phyloP scores from a whole-genome alignment of 768 basidiomycete genomes.

The Boletus sp. region DNA sequence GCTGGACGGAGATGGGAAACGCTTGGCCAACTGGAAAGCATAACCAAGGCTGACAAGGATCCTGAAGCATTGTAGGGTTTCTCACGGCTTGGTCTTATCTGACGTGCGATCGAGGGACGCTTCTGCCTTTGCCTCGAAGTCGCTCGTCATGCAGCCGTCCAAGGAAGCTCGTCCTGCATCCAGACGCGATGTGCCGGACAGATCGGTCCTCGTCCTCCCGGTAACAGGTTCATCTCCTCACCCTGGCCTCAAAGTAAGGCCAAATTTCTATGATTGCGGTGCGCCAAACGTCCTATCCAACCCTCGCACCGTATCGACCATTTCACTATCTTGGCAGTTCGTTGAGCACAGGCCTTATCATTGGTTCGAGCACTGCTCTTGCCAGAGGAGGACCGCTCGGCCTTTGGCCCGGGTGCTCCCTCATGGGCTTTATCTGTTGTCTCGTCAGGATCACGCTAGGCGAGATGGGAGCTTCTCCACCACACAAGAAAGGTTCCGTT shows the following conservation, averaged over 20 bases:
- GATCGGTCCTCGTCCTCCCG: slow-evolving; percentile 33
- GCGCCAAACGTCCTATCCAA: slow-evolving; percentile 5
- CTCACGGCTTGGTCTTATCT: slow-evolving; percentile 4
- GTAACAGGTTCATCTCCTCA: slow-evolving; percentile 38
- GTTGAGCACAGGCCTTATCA: slow-evolving; percentile 54
- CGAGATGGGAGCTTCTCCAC: slow-evolving; percentile 41
- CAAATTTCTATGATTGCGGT: slow-evolving; percentile 58
- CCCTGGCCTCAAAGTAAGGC: slow-evolving; percentile 48
- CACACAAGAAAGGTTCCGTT: slow-evolving; percentile 55
- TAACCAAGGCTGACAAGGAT: neutral
- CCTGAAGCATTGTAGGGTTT: neutral
- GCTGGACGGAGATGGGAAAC: neutral
- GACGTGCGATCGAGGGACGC: neutral
- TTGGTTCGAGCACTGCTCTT: slow-evolving; percentile 58
- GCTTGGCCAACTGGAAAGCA: neutral
- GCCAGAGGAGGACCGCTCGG: slow-evolving; percentile 53
- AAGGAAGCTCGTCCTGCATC: neutral
- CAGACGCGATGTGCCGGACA: neutral
- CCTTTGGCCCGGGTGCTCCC: slow-evolving; percentile 37
- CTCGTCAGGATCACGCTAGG: slow-evolving; percentile 53
- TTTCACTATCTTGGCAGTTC: slow-evolving; percentile 42
- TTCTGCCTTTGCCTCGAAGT: neutral
- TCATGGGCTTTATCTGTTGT: slow-evolving; percentile 56
- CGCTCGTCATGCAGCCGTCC: neutral
- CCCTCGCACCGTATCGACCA: neutral